phyloP scores from a whole-genome alignment of 2,329 filamentous ascomycete species.

The Colletotrichum tropicale region DNA sequence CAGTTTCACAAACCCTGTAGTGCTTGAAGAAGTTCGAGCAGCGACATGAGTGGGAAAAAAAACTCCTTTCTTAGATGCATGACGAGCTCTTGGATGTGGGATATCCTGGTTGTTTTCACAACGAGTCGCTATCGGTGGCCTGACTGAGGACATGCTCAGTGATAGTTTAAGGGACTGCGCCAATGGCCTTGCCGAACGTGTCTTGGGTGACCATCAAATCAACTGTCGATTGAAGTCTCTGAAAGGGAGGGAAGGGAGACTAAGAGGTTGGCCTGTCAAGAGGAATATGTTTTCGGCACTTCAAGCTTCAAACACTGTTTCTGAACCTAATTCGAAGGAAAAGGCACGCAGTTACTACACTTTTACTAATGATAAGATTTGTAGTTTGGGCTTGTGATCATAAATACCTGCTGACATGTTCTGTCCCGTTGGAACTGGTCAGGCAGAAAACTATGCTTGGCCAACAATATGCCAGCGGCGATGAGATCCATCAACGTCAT shows the following conservation, averaged over 20 bases:
- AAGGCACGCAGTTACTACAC: fast-evolving
- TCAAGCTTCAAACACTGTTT: not conserved
- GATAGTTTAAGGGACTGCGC: not conserved
- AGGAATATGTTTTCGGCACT: not conserved
- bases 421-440: not conserved
- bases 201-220: fast-evolving
- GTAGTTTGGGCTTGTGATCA: not conserved
- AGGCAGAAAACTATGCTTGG: not conserved
- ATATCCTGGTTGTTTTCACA: not conserved
- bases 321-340: fast-evolving
- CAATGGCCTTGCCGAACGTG: not conserved
- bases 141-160: not conserved
- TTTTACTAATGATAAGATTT: fast-evolving
- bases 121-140: not conserved
- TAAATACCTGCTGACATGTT: not conserved
- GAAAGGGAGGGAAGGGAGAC: fast-evolving
- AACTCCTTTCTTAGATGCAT: not conserved
- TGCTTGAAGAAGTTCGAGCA: not conserved
- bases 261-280: not conserved
- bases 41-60: not conserved
- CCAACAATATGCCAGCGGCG: not conserved
- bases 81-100: not conserved
- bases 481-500: not conserved
- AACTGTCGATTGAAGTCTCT: not conserved
- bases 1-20: fast-evolving